These are phyloP conservation scores for Adansonia digitata DNA, from an alignment of 345 rosid genomes.

Conservation along the genomic window DNA sequence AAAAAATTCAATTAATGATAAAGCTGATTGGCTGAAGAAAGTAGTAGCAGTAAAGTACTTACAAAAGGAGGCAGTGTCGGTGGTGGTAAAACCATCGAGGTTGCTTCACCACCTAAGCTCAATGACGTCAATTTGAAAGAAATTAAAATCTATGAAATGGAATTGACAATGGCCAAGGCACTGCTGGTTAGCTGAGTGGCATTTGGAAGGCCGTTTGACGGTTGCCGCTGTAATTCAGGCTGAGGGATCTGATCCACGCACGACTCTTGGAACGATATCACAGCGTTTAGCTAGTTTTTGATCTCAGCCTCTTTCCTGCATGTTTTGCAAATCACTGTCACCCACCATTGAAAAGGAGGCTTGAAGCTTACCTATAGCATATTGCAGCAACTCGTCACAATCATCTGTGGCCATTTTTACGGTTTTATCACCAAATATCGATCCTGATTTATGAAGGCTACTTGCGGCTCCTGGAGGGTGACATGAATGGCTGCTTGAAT, in stretches of 20 bases:
- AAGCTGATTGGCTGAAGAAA: background rate
- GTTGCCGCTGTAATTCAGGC: conserved; percentile 15
- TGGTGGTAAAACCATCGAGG: conserved; percentile 39
- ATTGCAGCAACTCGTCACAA: conserved; percentile 38
- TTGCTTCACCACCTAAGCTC: conserved; percentile 10
- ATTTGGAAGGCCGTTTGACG: conserved; percentile 22
- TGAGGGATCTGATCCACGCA: conserved; percentile 34
- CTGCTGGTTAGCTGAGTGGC: conserved; percentile 41
- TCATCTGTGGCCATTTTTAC: conserved; percentile 42
- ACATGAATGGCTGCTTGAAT: conserved; percentile 33
- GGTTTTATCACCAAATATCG: background rate
- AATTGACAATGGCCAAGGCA: conserved; percentile 37
- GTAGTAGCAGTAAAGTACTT: background rate
- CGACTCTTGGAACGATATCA: conserved; percentile 33
- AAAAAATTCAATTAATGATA: background rate
- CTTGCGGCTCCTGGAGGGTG: conserved; percentile 23
- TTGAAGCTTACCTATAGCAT: conserved; percentile 40
- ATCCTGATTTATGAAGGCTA: conserved; percentile 16
- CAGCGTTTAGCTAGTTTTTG: conserved; percentile 45
- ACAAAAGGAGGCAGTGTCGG: conserved; percentile 45
- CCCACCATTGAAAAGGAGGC: conserved; percentile 34
- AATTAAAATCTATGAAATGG: conserved; percentile 23
- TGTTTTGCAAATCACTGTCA: conserved; percentile 21
- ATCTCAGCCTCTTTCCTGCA: conserved; percentile 29
- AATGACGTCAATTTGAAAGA: conserved; percentile 20